A percentile compares a stretch with the other conserved stretches of the same genome.
phyloP scores from a whole-genome alignment of 371 early-diverging fungal genomes.

The Gilbertella persicaria region DNA sequence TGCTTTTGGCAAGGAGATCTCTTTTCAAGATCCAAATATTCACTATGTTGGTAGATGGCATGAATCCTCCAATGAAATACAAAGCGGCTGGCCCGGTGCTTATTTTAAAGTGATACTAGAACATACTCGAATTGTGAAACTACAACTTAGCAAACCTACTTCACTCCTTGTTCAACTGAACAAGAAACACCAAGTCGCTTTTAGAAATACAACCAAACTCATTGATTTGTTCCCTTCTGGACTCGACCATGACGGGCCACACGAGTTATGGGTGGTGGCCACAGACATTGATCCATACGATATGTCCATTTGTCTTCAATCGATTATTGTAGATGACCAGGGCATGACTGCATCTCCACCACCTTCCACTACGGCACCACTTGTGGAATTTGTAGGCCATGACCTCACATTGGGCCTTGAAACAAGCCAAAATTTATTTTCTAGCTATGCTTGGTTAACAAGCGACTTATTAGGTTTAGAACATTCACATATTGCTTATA shows the following conservation, averaged over 20 bases:
- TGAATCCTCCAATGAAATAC: slow-evolving; percentile 19
- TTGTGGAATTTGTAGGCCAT: slow-evolving; percentile 47
- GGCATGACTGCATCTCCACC: slow-evolving; percentile 17
- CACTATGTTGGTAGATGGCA: slow-evolving; percentile 49
- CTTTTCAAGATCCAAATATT: slow-evolving; percentile 32
- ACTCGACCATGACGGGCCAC: slow-evolving; percentile 12
- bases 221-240: slow-evolving; percentile 6
- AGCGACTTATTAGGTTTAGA: slow-evolving; percentile 29
- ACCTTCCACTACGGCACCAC: slow-evolving; percentile 2
- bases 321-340: slow-evolving; percentile 20
- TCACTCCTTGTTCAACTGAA: slow-evolving; percentile 29
- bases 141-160: slow-evolving; percentile 27
- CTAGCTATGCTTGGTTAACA: slow-evolving; percentile 44
- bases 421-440: slow-evolving; percentile 27
- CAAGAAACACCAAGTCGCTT: slow-evolving; percentile 6
- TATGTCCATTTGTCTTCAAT: slow-evolving; percentile 18
- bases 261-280: slow-evolving; percentile 14
- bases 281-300: slow-evolving; percentile 11
- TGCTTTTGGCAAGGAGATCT: slow-evolving; percentile 7
- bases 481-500: slow-evolving; percentile 36
- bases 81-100: slow-evolving; percentile 49
- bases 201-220: background rate
- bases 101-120: slow-evolving; percentile 37
- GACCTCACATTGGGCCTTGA: slow-evolving; percentile 33
- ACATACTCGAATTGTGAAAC: slow-evolving; percentile 14